phyloP scores from a whole-genome alignment of 768 basidiomycete genomes.

The Baorangia bicolor region DNA sequence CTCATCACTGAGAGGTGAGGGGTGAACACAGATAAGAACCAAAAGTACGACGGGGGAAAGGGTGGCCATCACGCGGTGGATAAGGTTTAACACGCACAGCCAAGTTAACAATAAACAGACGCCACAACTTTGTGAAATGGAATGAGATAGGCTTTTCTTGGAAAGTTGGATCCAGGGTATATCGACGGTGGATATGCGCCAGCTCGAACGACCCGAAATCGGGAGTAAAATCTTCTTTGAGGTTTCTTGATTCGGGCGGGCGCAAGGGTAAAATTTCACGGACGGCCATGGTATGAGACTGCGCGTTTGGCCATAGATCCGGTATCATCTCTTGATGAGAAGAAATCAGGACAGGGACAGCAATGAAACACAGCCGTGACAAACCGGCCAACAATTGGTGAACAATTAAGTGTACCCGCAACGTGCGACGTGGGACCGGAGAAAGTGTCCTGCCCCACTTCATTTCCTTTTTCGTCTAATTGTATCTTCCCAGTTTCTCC shows the following conservation, averaged over 20 bases:
- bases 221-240: conserved; percentile 27
- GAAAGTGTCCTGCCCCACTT: conserved; percentile 8
- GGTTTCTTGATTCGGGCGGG: conserved; percentile 31
- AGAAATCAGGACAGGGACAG: conserved; percentile 12
- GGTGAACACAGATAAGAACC: neutral
- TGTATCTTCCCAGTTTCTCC: conserved; percentile 36
- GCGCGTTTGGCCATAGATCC: conserved; percentile 22
- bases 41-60: neutral
- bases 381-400: conserved; percentile 13
- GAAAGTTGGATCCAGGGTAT: conserved; percentile 12
- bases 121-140: conserved; percentile 13
- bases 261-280: conserved; percentile 21
- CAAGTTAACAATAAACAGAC: conserved; percentile 19
- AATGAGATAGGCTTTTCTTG: conserved; percentile 9
- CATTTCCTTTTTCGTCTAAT: conserved; percentile 37
- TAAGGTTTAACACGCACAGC: conserved; percentile 24
- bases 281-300: conserved; percentile 9
- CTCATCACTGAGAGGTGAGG: neutral
- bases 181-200: conserved; percentile 1
- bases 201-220: conserved; percentile 17
- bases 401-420: conserved; percentile 34
- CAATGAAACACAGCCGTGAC: conserved; percentile 14
- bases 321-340: conserved; percentile 20
- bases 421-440: conserved; percentile 22
- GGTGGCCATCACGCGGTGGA: neutral